phyloP scores from a whole-genome alignment of 2,329 filamentous ascomycete species.

The Helotiales sp. region DNA sequence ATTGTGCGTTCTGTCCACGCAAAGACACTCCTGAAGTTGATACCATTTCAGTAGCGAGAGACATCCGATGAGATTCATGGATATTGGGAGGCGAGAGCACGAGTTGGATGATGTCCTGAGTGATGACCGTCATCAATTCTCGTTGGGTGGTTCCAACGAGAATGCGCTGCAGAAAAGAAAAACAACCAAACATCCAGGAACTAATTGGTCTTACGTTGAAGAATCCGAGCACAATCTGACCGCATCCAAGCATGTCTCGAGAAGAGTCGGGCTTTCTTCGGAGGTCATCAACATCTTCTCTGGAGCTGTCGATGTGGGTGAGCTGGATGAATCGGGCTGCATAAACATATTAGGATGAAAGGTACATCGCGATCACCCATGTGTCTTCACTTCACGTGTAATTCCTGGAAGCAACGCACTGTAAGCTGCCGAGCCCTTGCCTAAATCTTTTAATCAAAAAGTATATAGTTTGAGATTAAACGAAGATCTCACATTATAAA shows the following conservation, averaged over 20 bases:
- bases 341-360: slow-evolving; percentile 3
- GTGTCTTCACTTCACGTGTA: neutral
- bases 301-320: neutral
- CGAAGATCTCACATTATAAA: slow-evolving; percentile 13
- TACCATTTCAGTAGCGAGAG: slow-evolving; percentile 3
- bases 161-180: no score
- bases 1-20: slow-evolving; percentile 5
- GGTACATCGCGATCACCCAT: neutral
- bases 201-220: no score
- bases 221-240: no score
- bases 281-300: neutral
- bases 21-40: neutral
- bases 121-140: no score
- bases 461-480: slow-evolving; percentile 14
- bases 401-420: neutral
- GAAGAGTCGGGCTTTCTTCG: neutral
- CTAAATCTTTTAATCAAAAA: slow-evolving; percentile 20
- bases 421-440: slow-evolving; percentile 12
- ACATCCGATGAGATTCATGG: slow-evolving; percentile 3
- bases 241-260: no score
- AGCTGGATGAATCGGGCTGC: neutral
- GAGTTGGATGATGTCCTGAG: neutral
- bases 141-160: no score
- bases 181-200: no score
- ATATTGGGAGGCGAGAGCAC: neutral